Conservation (phyloP, 2,329 filamentous ascomycete genomes). For the Aureobasidium vineae region DNA sequence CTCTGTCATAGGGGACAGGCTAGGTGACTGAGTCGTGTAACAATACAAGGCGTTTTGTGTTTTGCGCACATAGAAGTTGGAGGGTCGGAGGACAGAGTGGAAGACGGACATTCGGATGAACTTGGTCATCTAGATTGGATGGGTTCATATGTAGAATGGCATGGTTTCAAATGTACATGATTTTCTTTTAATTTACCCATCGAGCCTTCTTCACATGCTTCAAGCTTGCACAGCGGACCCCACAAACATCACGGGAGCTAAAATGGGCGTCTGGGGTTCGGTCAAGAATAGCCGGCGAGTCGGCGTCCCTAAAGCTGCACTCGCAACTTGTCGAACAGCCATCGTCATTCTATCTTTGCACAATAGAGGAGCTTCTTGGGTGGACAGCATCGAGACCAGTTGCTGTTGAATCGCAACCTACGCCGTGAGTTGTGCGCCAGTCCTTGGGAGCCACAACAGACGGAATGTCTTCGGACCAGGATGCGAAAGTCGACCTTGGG, state of each 20-base stretch:
- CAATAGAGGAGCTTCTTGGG: neutral
- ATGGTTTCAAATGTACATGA: slow-evolving; percentile 22
- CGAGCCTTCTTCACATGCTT: slow-evolving; percentile 3
- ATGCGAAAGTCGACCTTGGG: slow-evolving; percentile 25
- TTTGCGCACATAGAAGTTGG: slow-evolving; percentile 19
- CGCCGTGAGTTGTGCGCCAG: neutral
- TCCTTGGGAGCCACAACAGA: neutral
- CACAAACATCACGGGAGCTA: slow-evolving; percentile 10
- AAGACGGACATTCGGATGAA: neutral
- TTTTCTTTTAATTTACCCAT: neutral
- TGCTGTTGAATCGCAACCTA: neutral
- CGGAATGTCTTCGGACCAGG: slow-evolving; percentile 23
- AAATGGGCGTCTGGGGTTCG: slow-evolving; percentile 17
- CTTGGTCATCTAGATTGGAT: neutral
- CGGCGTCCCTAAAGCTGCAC: neutral
- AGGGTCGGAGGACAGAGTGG: neutral
- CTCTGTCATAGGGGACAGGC: slow-evolving; percentile 48
- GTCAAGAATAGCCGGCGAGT: slow-evolving; percentile 5
- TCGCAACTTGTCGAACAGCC: neutral
- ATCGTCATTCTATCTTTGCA: neutral
- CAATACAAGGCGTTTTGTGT: slow-evolving; percentile 23
- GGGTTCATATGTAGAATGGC: slow-evolving; percentile 4
- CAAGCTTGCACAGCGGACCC: slow-evolving; percentile 1
- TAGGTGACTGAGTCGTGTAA: neutral
- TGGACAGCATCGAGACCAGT: neutral